A percentile compares a stretch with the other conserved stretches of the same genome.
phyloP scores from a whole-genome alignment of 1,139 yeast species.

The Pneumocystis murina region DNA sequence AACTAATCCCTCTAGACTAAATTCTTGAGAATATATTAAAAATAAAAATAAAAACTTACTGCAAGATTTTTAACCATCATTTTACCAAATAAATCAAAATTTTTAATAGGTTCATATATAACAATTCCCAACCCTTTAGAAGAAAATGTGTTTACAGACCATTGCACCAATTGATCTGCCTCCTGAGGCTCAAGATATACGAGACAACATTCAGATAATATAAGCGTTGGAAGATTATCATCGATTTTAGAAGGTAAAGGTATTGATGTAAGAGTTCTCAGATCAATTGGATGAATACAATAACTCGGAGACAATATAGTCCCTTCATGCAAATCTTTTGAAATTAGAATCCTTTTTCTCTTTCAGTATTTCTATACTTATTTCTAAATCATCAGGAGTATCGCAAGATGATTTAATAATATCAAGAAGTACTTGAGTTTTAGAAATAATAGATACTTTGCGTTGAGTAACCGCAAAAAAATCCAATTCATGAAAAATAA shows the following conservation, averaged over 20 bases:
- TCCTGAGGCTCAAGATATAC: slow-evolving; percentile 58
- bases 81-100: slow-evolving; percentile 57
- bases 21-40: not conserved
- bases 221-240: slow-evolving; percentile 42
- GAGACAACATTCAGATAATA: slow-evolving; percentile 77
- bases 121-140: slow-evolving; percentile 27
- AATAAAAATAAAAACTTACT: not conserved
- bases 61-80: slow-evolving; percentile 68
- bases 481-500: slow-evolving; percentile 60
- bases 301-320: slow-evolving; percentile 23
- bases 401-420: slow-evolving; percentile 6
- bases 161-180: slow-evolving; percentile 37
- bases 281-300: slow-evolving; percentile 42
- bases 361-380: not conserved
- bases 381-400: slow-evolving; percentile 3
- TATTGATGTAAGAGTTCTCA: slow-evolving; percentile 26
- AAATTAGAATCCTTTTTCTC: not conserved
- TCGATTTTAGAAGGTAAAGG: slow-evolving; percentile 24
- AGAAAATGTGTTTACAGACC: slow-evolving; percentile 16
- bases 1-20: slow-evolving; percentile 48
- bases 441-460: slow-evolving; percentile 41
- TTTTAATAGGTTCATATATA: slow-evolving; percentile 73
- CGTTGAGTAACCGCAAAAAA: slow-evolving; percentile 46
- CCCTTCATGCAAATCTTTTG: not conserved
- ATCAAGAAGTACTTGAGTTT: slow-evolving; percentile 6